Base-by-base conservation (phyloP, 1,139 yeast species). In the Fermentozyma sake region DNA sequence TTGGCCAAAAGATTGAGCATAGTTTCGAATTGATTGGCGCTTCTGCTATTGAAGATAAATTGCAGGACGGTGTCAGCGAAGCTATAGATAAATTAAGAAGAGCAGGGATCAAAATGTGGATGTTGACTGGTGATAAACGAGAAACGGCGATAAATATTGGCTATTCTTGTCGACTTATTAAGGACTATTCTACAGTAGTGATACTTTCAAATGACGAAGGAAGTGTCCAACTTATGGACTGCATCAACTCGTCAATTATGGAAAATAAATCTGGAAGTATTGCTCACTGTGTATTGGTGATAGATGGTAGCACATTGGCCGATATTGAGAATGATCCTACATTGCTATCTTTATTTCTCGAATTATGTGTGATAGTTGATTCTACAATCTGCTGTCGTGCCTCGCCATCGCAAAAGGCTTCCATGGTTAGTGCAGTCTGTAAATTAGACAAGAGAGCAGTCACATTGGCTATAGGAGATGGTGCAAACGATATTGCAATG, bases 401-500 rank as follows among this genome's bases (percentile, higher is more conserved):
- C 0, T 82, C 95, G 11, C 99, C 99, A 0, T 79, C 96, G 0
- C 99, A 91, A 53, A 91, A 91, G 57, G 96, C 97, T 0, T 67
- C 74, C 21, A 80, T 93, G 85, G 97, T 91, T 2, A 59, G 75
- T 19, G 72, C 80, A 14, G 86, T 93, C 10, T 70, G 97, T 29
- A 62, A 68, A 16, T 60, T 81, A 37, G 72, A 80, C 40, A 76
- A 68, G 29, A 60, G 63, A 6, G 67, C 84, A 16, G 96, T 91
- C 5, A 86, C 96, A 0, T 66, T 93, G 35, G 98, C 98, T 0
- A 85, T 93, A 49, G 99, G 98, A n/a, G 99, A 91, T 59, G 99
- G 99, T 43, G 98, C 99, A 1, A 91, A 91, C 50, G 99, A 91
- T 55, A 87, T 91, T 52, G 97, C 98, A 3, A 91, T 91, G 99